Base-by-base conservation (phyloP, 2,329 filamentous ascomycete genomes). In the Ophiostoma piceae region DNA sequence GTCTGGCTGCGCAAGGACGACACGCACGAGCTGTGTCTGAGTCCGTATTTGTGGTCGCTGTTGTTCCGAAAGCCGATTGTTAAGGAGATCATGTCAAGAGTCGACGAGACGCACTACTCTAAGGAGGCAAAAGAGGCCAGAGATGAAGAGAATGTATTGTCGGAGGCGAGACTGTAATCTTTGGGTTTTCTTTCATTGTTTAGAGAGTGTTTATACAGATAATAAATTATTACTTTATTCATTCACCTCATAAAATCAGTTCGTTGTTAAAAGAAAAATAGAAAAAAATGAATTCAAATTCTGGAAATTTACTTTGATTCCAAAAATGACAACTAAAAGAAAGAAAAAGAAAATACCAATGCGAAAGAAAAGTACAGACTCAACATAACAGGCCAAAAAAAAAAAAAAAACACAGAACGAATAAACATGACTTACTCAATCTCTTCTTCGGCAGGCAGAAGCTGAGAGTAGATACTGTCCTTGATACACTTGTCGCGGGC, bases 1-100 rank as follows among this genome's bases (percentile, higher is more conserved):
- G 75, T 77, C 11, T 76, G 74, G 73, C 73, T 77, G 43, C 66
- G 67, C 3, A 74, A 72, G 57, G 51, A 57, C n/a, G 51, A 57
- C n/a, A 57, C 51, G 51, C 22, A 57, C 8, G 22, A 57, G 51
- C 2, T 57, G 22, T 57, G 22, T 57, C n/a, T 29, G 51, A 57
- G 51, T 4, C 51, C 51, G 12, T 57, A 57, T 5, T 2, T 57
- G 51, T 57, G 51, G 51, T 57, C 51, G 3, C 51, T 57, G n/a
- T 11, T 57, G 51, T 26, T 29, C 22, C n/a, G 51, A 22, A 22
- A 26, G 51, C 51, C 51, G 51, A 14, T 29, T 57, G 51, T 14
- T n/a, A 26, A 29, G 51, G 9, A 57, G 1, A 6, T 26, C 8
- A 26, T 11, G 51, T 57, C 51, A 1, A 5, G n/a, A 9, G 51